A percentile compares a stretch with the other conserved stretches of the same genome.
phyloP scores from a whole-genome alignment of 2,329 filamentous ascomycete species.

The Diaporthe sp. region DNA sequence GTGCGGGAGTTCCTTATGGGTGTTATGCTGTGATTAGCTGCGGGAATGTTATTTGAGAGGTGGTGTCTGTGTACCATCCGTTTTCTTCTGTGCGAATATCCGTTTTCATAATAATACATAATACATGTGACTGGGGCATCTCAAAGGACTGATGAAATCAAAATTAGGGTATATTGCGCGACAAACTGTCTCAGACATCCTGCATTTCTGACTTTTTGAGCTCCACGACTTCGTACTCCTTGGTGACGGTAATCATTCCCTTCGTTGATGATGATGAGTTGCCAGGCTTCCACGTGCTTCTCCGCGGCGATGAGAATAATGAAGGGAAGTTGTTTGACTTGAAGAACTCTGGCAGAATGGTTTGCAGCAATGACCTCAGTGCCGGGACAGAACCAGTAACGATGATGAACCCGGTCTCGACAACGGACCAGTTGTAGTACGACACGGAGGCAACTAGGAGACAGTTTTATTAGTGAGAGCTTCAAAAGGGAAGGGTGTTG shows the following conservation, averaged over 20 bases:
- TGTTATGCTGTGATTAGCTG: no score
- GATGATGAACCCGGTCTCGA: conserved; percentile 51
- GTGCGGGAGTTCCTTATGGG: no score
- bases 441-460: conserved; percentile 47
- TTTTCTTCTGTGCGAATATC: no score
- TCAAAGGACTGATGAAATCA: no score
- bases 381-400: conserved; percentile 52
- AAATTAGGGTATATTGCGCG: not conserved
- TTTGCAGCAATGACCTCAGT: conserved; percentile 45
- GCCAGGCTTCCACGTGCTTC: conserved; percentile 1
- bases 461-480: not conserved
- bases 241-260: conserved; percentile 28
- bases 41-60: no score
- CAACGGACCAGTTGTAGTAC: conserved; percentile 50
- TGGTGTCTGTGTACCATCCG: no score
- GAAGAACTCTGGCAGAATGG: conserved; percentile 26
- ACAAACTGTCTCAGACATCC: not conserved
- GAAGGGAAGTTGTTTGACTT: conserved; percentile 29
- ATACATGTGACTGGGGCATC: not conserved
- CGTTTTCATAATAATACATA: no score
- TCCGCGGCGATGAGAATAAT: not conserved
- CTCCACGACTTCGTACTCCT: conserved; percentile 26
- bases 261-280: not conserved
- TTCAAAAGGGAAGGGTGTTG: no score
- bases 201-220: not conserved